Percentiles rank a stretch among this genome's conserved stretches.
Conservation (phyloP, 768 basidiomycete genomes). For the Phlegmacium glaucopus region DNA sequence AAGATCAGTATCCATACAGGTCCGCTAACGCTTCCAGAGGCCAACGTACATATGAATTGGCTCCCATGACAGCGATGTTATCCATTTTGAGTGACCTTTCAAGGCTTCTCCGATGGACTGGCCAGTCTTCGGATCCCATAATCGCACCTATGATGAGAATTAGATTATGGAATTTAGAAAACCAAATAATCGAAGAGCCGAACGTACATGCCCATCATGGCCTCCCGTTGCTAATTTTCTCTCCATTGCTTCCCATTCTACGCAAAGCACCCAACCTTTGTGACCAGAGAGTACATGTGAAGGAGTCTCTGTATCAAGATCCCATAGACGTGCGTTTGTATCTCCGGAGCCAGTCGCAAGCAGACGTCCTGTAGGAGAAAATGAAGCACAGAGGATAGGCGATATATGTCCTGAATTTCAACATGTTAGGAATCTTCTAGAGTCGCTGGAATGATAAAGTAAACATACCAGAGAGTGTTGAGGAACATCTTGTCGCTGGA, state of each 20-base stretch:
- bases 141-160: slow-evolving; percentile 46
- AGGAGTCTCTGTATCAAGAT: slow-evolving; percentile 89
- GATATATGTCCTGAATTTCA: slow-evolving; percentile 71
- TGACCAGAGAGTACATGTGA: slow-evolving; percentile 86
- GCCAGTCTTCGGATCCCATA: slow-evolving; percentile 95
- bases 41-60: slow-evolving; percentile 81
- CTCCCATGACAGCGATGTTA: slow-evolving; percentile 94
- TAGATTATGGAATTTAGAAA: neutral
- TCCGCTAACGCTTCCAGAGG: no score
- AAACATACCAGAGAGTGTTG: slow-evolving; percentile 77
- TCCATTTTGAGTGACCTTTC: slow-evolving; percentile 95
- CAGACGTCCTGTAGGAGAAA: slow-evolving; percentile 88
- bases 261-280: slow-evolving; percentile 94
- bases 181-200: neutral
- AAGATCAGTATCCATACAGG: neutral
- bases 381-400: slow-evolving; percentile 92
- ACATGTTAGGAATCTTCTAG: neutral
- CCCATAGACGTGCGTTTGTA: slow-evolving; percentile 90
- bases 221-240: slow-evolving; percentile 89
- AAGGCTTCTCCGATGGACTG: slow-evolving; percentile 85
- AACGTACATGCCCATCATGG: slow-evolving; percentile 84
- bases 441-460: no score
- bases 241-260: slow-evolving; percentile 96
- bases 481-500: slow-evolving; percentile 91
- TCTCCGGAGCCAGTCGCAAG: slow-evolving; percentile 97